Evolutionary conservation across 371 early-diverging fungal genomes (phyloP), one percentile per base, ranked within the genome.

Genomic region (Mortierella sp.): DNA sequence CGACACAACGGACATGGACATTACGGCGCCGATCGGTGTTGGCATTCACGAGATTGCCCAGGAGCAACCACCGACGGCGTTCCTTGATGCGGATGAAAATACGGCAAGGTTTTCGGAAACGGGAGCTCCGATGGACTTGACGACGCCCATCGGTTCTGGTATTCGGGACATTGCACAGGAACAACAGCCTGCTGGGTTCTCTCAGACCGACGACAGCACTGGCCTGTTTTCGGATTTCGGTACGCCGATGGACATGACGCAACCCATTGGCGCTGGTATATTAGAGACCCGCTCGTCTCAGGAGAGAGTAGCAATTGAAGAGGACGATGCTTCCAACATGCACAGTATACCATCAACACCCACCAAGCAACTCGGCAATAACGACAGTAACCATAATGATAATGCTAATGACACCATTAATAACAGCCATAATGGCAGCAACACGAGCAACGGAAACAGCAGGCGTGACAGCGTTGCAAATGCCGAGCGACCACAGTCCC

Each of bases 71-170:
- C 68, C 75, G 7, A 56, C 55, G 3, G 54, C 69, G 11, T 75
- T 75, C 41, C 64, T 55, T 14, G 7, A 54, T 6, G 56, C 43
- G 8, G 75, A 50, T 26, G 75, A 75, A 17, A 34, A 64, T 46
- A 68, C 68, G 1, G 54, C 60, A 14, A 56, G 59, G 27, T 63
- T 68, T 21, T 68, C 75, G 1, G 69, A 75, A 27, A 23, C 42
- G 15, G 72, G 60, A 4, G 53, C 56, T 4, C 59, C 65, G 4
- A 72, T 72, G 73, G 73, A 72, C 23, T 52, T 72, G 48, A 72
- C 73, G 2, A 56, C 56, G 56, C 57, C 68, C 11, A 58, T 63
- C 31, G 75, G 75, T 8, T 57, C 28, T 2, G 68, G 75, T 14
- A 63, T 63, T 37, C 31, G 63, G 2, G 64, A 64, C 15, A 42